Base-by-base conservation (phyloP, 257 asterid genomes). In the Nicotiana paniculata region DNA sequence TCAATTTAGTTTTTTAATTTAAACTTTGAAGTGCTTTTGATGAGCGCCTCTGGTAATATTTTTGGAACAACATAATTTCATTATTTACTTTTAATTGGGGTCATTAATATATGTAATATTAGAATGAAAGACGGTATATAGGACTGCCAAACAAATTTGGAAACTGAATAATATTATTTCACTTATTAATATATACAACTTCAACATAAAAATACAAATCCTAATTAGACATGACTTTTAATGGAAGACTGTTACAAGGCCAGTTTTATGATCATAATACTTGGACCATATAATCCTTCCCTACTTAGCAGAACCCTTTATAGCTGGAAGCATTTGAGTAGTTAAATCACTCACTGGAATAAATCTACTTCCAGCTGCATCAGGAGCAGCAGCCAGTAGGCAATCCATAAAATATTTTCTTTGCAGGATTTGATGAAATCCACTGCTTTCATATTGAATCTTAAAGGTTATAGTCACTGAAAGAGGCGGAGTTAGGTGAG, bases 231-330 rank as follows among this genome's bases (percentile, higher is more conserved):
- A 39, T 76, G 70, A 9, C 16, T 76, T 67, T 84, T 81, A 33
- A 84, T 84, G 43, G 84, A 74, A 58, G 87, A 74, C 48, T 39
- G 65, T 82, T 84, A 18, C 81, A 84, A 26, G 10, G 48, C 51
- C 82, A 64, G 82, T 61, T 81, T 81, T 80, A 84, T 81, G 82
- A 63, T 81, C 80, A 4, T 81, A 81, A 65, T 84, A 84, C 58
- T 84, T 81, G 28, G 87, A 84, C 87, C 87, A 84, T 84, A 84
- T 81, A 5, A 81, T 84, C 10, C 84, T 84, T 35, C 82, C 82
- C 39, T 84, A 81, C 55, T 84, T 84, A 0, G 46, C 17, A 5
- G 87, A 81, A 75, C 58, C 82, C 66, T 75, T 81, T 24, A 84
- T 76, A n/a, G 48, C 4, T 26, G 86, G 86, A 51, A 81, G 81